Conservation (phyloP, 1,139 yeast genomes). For the Casaregolazyma lundiana region DNA sequence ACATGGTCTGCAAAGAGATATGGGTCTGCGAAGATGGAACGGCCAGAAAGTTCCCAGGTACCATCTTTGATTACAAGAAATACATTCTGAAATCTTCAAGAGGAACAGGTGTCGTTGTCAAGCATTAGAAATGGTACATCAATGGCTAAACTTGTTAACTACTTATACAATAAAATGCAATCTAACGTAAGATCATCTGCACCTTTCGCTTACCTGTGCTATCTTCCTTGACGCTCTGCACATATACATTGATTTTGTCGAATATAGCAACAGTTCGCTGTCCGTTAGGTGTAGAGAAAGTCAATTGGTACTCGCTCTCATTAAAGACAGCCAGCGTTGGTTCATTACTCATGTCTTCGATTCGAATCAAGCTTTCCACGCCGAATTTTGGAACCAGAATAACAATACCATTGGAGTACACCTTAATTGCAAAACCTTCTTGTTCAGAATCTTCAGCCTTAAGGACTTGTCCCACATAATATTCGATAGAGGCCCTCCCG, state of each 20-base stretch:
- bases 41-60: slow-evolving; percentile 76
- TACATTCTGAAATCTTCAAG: slow-evolving; percentile 76
- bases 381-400: slow-evolving; percentile 97
- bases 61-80: slow-evolving; percentile 83
- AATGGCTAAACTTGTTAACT: neutral
- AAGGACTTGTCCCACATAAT: slow-evolving; percentile 97
- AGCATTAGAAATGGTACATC: slow-evolving; percentile 44
- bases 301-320: slow-evolving; percentile 71
- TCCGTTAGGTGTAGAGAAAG: slow-evolving; percentile 48
- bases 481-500: slow-evolving; percentile 95
- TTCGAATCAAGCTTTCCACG: slow-evolving; percentile 84
- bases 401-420: slow-evolving; percentile 91
- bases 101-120: slow-evolving; percentile 81
- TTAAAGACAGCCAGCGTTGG: slow-evolving; percentile 66
- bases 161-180: neutral
- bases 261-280: slow-evolving; percentile 58
- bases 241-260: slow-evolving; percentile 79
- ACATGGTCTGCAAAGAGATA: slow-evolving; percentile 82
- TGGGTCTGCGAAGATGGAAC: slow-evolving; percentile 91
- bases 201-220: slow-evolving; percentile 92
- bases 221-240: slow-evolving; percentile 77
- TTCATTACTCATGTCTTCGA: slow-evolving; percentile 60
- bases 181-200: slow-evolving; percentile 44
- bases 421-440: slow-evolving; percentile 88
- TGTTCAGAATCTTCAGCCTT: slow-evolving; percentile 65